Base-by-base conservation (phyloP, 2,329 filamentous ascomycete genomes). In the Phyllosticta citribraziliensis region DNA sequence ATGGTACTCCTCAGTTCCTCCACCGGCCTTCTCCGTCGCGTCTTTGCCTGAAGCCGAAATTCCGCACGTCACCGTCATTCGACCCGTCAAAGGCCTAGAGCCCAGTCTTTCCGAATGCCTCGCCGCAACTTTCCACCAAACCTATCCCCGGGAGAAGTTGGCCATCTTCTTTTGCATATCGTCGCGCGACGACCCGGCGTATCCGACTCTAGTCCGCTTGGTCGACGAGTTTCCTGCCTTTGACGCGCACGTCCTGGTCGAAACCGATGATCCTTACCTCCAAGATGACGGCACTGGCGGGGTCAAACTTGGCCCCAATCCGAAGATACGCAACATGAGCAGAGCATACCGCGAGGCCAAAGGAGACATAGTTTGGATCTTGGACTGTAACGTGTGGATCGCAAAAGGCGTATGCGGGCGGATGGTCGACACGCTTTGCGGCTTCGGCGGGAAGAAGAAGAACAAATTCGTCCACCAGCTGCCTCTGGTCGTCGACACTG, bases 261-360 rank as follows among this genome's bases (percentile, higher is more conserved):
- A 97, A 76, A 84, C 88, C 56, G 88, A 96, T 63, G 91, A 96
- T 70, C 84, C 88, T 0, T 73, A 84, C 30, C 77, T 96, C 9
- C 81, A 84, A 58, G 81, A 80, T 30, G 73, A 75, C 11, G 80
- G 80, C 58, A 74, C 80, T 55, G 68, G 75, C 56, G 75, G 81
- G 64, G 81, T 84, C 24, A 61, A 58, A 6, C 80, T 97, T 61
- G 95, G 95, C 0, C 94, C 94, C 1, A 99, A 99, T 70, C 94
- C 94, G n/a, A 99, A 99, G 78, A 95, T 99, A 67, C 82, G 94
- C 57, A 99, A 99, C 72, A 90, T 97, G 80, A 97, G 92, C 72
- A 84, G 91, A 52, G 92, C 91, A 2, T 99, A 97, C 71, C 80
- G 91, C 27, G 92, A 97, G 70, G 90, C 91, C 1, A 87, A 87